Evolutionary conservation across 164 flowering plant genomes (phyloP), one percentile per base, ranked within the genome.

Genomic region (Berberis thunbergii): DNA sequence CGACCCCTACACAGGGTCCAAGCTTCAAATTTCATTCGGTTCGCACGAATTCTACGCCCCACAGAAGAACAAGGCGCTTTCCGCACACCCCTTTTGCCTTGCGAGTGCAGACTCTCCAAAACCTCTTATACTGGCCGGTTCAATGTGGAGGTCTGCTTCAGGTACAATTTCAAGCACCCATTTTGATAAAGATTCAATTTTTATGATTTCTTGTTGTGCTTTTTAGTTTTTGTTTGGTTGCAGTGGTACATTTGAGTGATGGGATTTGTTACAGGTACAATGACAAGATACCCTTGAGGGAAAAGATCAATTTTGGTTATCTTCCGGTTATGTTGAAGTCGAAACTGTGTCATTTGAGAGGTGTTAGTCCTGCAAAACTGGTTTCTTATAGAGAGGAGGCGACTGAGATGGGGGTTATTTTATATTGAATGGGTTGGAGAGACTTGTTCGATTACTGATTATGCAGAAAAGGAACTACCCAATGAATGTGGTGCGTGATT

Each of bases 401-500:
- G 43, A 65, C 89, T 40, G 98, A 91, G 78, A 82, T 89, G 90
- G 98, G 63, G 98, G 98, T 97, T 94, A 88, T 77, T 94, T 94
- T 74, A 83, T 94, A 12, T 58, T 80, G 67, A 84, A 83, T 72
- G 98, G 98, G 74, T 68, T 85, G 64, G 98, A 94, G 84, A 80
- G 95, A 72, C 86, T 88, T 61, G 73, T 82, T 68, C 89, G 97
- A 12, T 73, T 81, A 54, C 58, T 86, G 40, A 87, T 90, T 49
- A 46, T 86, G 76, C 89, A 82, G 9, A 94, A 94, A 76, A 60
- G 89, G 57, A 91, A 94, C 69, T 86, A 86, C 81, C 97, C 97
- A 48, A 76, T 66, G 79, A 82, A 87, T 69, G 70, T 80, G 73
- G 79, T 78, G 63, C 77, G 98, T 56, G 80, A 60, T 70, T 77